These are phyloP conservation scores for Cryptosporidium tyzzeri DNA, from an alignment of 169 alveolate species.

Conservation along the genomic window DNA sequence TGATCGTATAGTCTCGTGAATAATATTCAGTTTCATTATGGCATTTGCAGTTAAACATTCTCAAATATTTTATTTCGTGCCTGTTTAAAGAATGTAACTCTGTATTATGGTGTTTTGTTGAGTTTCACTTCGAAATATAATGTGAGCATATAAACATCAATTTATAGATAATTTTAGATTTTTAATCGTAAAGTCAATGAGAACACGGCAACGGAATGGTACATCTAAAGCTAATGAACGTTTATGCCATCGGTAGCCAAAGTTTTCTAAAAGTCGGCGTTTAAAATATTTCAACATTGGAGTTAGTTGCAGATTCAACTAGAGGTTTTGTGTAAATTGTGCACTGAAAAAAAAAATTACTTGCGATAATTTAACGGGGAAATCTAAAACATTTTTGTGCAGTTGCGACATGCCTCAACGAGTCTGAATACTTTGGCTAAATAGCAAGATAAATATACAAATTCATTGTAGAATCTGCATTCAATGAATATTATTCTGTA, in stretches of 20 bases:
- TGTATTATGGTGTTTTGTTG: neutral
- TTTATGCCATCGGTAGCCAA: neutral
- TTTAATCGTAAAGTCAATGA: neutral
- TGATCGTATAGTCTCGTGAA: neutral
- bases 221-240: too few species aligned
- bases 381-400: neutral
- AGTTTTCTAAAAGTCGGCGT: neutral
- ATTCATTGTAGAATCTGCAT: neutral
- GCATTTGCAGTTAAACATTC: too few species aligned
- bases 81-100: too few species aligned
- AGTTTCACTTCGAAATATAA: too few species aligned
- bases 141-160: too few species aligned
- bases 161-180: neutral
- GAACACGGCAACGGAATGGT: neutral
- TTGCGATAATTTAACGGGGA: too few species aligned
- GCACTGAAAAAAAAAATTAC: neutral
- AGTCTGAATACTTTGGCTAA: neutral
- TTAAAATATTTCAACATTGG: too few species aligned
- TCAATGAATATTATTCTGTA: too few species aligned
- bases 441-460: neutral
- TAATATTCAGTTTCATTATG: too few species aligned
- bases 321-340: neutral
- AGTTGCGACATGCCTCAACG: neutral
- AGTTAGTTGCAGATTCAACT: neutral
- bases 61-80: too few species aligned